phyloP scores from a whole-genome alignment of 768 basidiomycete genomes.

The Holtermannia corniformis region DNA sequence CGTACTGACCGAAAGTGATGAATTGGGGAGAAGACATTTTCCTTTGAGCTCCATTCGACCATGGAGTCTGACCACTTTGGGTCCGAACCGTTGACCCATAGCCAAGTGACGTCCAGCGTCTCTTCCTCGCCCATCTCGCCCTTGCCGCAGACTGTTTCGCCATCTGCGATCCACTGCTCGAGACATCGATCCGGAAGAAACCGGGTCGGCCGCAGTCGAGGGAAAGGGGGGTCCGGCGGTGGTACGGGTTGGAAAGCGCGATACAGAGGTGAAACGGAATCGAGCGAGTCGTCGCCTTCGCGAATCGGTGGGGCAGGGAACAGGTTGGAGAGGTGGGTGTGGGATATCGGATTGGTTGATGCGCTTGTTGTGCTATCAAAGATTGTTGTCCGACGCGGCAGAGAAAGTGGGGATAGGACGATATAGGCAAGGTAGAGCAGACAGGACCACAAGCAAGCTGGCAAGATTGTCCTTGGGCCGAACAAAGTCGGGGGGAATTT shows the following conservation, averaged over 20 bases:
- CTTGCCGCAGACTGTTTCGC: constrained; percentile 31
- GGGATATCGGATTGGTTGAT: background rate
- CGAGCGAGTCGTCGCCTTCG: constrained; percentile 22
- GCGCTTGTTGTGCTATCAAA: too few species aligned
- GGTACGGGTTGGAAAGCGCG: constrained; percentile 24
- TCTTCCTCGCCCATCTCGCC: constrained; percentile 32
- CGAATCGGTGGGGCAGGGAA: constrained; percentile 27
- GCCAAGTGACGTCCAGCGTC: constrained; percentile 32
- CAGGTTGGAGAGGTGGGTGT: constrained; percentile 14
- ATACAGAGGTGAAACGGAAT: constrained; percentile 22
- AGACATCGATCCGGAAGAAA: constrained; percentile 30
- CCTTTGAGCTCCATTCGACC: constrained; percentile 13
- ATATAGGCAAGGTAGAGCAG: constrained; percentile 15
- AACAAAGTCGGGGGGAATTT: background rate
- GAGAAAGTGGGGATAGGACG: constrained; percentile 13
- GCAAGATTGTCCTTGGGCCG: constrained; percentile 3
- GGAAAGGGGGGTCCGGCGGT: constrained; percentile 29
- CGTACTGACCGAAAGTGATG: constrained; percentile 33
- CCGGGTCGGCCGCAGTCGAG: constrained; percentile 26
- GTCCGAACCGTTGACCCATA: constrained; percentile 38
- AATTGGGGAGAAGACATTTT: constrained; percentile 28
- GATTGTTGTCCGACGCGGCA: too few species aligned
- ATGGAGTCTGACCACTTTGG: constrained; percentile 29
- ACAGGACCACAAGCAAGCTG: constrained; percentile 15
- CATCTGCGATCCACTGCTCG: constrained; percentile 34